A percentile compares a stretch with the other conserved stretches of the same genome.
Conservation (phyloP, 768 basidiomycete genomes). For the Tylopilus vinaceipallidus region DNA sequence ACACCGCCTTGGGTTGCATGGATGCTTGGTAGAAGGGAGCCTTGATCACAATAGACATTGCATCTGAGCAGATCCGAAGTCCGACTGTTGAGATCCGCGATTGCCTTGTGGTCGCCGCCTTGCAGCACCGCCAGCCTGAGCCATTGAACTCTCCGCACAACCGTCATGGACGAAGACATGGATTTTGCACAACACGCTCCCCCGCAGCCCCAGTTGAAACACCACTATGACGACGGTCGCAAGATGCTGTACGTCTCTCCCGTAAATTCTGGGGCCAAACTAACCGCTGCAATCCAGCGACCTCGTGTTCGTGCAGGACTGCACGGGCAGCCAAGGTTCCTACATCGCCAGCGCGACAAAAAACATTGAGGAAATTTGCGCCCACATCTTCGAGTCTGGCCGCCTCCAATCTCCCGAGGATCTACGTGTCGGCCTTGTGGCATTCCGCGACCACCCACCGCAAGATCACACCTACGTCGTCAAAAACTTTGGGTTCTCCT, state of each 20-base stretch:
- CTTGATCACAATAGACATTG: conserved; percentile 22
- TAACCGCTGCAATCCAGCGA: conserved; percentile 50
- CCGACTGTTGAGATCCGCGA: conserved; percentile 37
- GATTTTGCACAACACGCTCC: conserved; percentile 47
- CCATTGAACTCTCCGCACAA: no score
- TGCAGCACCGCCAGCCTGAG: no score
- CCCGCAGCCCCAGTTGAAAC: conserved; percentile 34
- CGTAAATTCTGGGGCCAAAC: conserved; percentile 13
- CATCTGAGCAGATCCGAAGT: conserved; percentile 31
- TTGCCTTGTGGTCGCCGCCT: conserved; percentile 36
- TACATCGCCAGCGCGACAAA: conserved; percentile 93
- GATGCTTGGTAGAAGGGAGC: conserved; percentile 55
- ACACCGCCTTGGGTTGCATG: conserved; percentile 62
- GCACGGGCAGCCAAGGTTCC: conserved; percentile 88
- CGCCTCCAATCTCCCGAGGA: conserved; percentile 86
- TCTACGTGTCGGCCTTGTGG: conserved; percentile 87
- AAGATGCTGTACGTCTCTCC: conserved; percentile 70
- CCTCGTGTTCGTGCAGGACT: conserved; percentile 94
- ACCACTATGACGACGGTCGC: conserved; percentile 41
- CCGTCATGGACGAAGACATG: conserved; percentile 89
- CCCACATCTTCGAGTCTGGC: conserved; percentile 91
- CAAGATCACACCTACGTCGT: conserved; percentile 95
- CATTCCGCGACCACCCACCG: conserved; percentile 95
- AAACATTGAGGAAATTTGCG: conserved; percentile 95
- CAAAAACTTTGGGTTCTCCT: conserved; percentile 93